Evolutionary conservation across 2,329 filamentous ascomycete species (phyloP).

Genomic region (Aureobasidium uvarum): DNA sequence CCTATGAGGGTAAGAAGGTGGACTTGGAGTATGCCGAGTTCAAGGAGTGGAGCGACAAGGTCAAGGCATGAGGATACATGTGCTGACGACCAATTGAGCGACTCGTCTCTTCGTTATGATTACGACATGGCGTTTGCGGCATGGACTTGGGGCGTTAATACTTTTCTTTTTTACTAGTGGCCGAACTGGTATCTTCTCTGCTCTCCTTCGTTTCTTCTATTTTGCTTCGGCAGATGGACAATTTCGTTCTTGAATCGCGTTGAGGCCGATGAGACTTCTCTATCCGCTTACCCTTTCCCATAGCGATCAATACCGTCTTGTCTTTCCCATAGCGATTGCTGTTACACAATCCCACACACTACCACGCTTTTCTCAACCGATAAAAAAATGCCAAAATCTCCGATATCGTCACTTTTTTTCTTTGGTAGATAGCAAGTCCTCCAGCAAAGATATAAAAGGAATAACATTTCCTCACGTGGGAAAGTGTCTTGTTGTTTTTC

Average conservation of each 20-base stretch:
- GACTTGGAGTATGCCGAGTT: slow-evolving; percentile 70
- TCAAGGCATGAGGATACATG: not conserved
- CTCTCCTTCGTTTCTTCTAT: not conserved
- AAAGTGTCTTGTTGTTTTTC: not conserved
- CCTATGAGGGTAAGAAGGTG: slow-evolving; percentile 83
- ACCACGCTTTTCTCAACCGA: not conserved
- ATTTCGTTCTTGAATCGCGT: not conserved
- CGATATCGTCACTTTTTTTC: not conserved
- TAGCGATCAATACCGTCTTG: slow-evolving; percentile 17
- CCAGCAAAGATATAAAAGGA: not conserved
- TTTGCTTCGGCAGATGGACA: not conserved
- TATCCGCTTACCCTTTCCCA: slow-evolving; percentile 14
- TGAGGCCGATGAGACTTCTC: not conserved
- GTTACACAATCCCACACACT: slow-evolving; percentile 16
- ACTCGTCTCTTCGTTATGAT: not conserved
- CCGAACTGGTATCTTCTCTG: no score
- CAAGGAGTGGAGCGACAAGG: slow-evolving; percentile 66
- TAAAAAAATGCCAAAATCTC: not conserved
- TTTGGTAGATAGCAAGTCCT: not conserved
- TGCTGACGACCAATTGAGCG: not conserved
- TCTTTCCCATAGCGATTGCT: slow-evolving; percentile 21
- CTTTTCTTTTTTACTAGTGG: not conserved
- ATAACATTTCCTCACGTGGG: not conserved
- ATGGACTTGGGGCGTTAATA: not conserved
- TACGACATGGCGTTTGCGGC: not conserved